Evolutionary conservation across 2,329 filamentous ascomycete genomes (phyloP), one percentile per base, ranked within the genome.

Genomic region (Alternaria arbusti): DNA sequence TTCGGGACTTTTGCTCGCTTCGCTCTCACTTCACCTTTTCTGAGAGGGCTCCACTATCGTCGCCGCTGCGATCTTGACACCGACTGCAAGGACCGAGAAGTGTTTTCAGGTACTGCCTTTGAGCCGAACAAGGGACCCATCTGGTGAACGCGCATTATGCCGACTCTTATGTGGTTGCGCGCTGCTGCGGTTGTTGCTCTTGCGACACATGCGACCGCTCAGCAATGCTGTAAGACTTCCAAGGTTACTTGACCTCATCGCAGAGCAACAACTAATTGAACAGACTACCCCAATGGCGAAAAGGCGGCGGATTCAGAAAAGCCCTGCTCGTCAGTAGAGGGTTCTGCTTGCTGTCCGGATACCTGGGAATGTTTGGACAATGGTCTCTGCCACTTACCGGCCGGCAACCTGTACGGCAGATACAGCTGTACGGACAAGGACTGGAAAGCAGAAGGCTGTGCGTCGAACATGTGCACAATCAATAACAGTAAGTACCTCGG

Each of bases 351-450:
- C 65, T 80, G 78, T 54, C 78, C 78, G 6, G 68, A 76, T 17
- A 77, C 72, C 12, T 80, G 77, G 76, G 28, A 77, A 54, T 80
- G 78, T 50, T 71, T 79, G 30, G 74, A 78, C 64, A 80, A 80
- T 55, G 78, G 78, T n/a, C 70, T 79, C 7, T 80, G 78, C 59
- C 64, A 79, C 51, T 74, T 77, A 57, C 68, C 69, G 15, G 51
- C 68, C 2, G 63, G 61, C 17, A 70, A 75, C 1, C 55, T 78
- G 3, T 73, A 71, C 40, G 78, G 77, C 25, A 59, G 75, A 36
- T 80, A 79, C 52, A 77, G 75, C 64, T 80, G 78, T 61, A 79
- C 78, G 2, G 77, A 79, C 62, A 63, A 77, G 66, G 64, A 51
- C 22, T 80, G 77, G 78, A 67, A 78, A 11, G 68, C 74, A 1